These are phyloP conservation scores for Orbilia oligospora DNA, from an alignment of 2,329 filamentous ascomycete species.

Conservation along the genomic window DNA sequence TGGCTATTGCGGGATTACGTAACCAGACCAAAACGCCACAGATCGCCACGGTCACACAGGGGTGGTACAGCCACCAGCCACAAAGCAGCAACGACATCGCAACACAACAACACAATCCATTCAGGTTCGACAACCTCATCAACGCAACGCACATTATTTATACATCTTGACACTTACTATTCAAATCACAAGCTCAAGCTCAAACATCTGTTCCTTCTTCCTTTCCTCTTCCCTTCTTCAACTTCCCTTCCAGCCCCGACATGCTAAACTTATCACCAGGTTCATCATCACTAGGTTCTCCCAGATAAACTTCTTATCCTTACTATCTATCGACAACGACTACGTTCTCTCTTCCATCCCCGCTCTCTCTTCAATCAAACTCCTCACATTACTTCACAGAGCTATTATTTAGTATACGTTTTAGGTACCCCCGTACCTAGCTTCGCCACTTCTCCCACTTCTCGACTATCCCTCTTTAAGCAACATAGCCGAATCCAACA, in stretches of 20 bases:
- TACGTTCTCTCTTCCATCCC: not conserved
- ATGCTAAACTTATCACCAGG: not conserved
- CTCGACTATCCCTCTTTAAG: constrained; percentile 14
- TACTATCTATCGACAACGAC: not conserved
- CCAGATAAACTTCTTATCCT: not conserved
- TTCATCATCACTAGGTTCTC: not conserved
- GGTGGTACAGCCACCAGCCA: constrained; percentile 32
- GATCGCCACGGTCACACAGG: not conserved
- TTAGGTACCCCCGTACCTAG: not conserved
- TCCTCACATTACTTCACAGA: not conserved
- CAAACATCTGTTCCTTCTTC: not conserved
- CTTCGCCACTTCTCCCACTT: not conserved
- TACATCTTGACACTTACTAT: not conserved
- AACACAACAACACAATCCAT: constrained; percentile 30
- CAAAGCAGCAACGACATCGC: constrained; percentile 27
- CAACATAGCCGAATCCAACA: constrained; percentile 10
- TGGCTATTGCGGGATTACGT: constrained; percentile 24
- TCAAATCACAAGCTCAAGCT: not conserved
- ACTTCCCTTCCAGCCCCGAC: not conserved
- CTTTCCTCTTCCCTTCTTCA: not conserved
- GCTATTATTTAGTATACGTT: not conserved
- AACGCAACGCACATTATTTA: not conserved
- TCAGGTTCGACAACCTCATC: constrained; percentile 17
- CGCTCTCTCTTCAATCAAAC: constrained; percentile 2
- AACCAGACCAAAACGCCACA: constrained; percentile 20